Conservation (phyloP, 257 asterid genomes). For the Handroanthus guayacan region DNA sequence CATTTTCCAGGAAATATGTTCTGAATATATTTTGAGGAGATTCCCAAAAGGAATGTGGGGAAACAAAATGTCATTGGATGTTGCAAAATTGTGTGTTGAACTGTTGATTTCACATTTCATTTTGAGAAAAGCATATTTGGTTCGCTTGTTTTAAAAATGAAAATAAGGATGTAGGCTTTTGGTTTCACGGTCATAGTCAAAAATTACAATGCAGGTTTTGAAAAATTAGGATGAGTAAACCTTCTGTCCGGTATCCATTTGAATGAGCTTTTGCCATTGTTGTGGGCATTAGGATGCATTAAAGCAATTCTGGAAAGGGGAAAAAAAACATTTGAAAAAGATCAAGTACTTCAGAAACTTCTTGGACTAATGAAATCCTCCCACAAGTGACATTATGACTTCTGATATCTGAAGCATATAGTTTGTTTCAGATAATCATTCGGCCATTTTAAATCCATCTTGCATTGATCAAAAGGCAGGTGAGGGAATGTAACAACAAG, state of each 20-base stretch:
- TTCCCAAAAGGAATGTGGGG: neutral
- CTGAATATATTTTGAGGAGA: neutral
- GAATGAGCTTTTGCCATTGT: neutral
- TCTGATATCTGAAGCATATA: conserved; percentile 16
- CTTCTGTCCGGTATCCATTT: conserved; percentile 9
- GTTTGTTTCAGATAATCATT: neutral
- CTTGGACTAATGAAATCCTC: conserved; percentile 19
- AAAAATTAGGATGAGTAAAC: neutral
- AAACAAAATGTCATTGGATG: neutral
- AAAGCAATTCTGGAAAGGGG: neutral
- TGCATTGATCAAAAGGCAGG: conserved; percentile 10
- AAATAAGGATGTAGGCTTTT: neutral
- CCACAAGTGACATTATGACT: neutral
- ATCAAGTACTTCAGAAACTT: conserved; percentile 14
- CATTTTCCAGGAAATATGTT: neutral
- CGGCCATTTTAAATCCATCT: neutral
- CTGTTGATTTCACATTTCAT: neutral
- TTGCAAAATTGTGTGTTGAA: neutral
- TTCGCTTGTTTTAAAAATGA: neutral
- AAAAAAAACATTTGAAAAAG: neutral
- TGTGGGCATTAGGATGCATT: neutral
- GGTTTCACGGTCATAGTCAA: neutral
- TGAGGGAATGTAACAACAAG: conserved; percentile 23
- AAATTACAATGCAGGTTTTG: neutral
- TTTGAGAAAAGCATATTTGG: neutral